Conservation (phyloP, 139 green algal genomes). For the Choricystis sp. region DNA sequence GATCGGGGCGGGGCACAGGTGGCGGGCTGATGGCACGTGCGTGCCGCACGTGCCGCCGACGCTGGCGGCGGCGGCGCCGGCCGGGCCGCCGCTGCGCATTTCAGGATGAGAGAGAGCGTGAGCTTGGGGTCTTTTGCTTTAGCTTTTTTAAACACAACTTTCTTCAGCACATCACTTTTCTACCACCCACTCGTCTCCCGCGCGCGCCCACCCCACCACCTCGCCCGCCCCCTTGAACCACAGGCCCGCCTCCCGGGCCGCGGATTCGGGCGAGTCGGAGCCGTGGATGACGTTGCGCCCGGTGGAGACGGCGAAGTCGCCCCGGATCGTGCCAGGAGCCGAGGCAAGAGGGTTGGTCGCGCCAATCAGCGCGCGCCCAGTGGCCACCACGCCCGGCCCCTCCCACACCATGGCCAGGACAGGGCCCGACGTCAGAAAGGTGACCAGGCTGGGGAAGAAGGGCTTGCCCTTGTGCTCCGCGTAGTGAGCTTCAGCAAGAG, state of each 20-base stretch:
- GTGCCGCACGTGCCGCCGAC: background rate
- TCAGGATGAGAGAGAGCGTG: background rate
- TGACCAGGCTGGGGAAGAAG: slow-evolving; percentile 44
- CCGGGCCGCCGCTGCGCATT: background rate
- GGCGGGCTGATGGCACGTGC: background rate
- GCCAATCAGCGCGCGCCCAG: slow-evolving; percentile 57
- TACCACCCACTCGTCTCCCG: no score
- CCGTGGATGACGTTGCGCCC: slow-evolving; percentile 60
- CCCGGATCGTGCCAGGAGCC: slow-evolving; percentile 53
- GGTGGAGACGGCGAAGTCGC: slow-evolving; percentile 46
- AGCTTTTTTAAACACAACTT: background rate
- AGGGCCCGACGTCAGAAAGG: slow-evolving; percentile 37
- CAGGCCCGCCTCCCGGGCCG: slow-evolving; percentile 48
- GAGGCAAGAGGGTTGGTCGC: slow-evolving; percentile 58
- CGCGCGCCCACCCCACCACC: no score
- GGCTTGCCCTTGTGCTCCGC: slow-evolving; percentile 32
- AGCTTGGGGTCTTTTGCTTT: background rate
- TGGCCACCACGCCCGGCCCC: slow-evolving; percentile 47
- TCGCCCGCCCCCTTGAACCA: no score
- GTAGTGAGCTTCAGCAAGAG: slow-evolving; percentile 30
- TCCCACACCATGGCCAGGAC: slow-evolving; percentile 48
- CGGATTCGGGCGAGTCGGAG: slow-evolving; percentile 38
- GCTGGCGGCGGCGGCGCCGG: background rate
- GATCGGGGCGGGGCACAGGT: background rate
- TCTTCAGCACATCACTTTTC: no score